Evolutionary conservation across 805 yeast species (phyloP).

Genomic region (Candida endomychidarum): DNA sequence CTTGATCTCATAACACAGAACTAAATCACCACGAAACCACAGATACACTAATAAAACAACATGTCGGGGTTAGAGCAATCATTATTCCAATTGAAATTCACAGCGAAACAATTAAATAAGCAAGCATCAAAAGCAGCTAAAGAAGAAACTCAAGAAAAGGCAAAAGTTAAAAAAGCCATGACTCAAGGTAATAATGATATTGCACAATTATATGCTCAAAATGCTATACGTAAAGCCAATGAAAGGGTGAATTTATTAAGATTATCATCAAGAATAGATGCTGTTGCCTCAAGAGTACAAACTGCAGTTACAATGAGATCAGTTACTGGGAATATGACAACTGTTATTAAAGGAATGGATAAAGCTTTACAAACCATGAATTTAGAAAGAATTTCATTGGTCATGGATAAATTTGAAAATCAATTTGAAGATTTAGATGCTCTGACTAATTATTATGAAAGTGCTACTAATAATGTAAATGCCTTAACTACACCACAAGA

Average conservation of each 20-base stretch:
- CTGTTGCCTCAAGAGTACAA: slow-evolving; percentile 93
- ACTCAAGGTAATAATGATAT: slow-evolving; percentile 85
- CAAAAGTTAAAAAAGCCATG: slow-evolving; percentile 85
- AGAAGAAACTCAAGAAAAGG: slow-evolving; percentile 84
- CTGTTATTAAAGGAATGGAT: slow-evolving; percentile 94
- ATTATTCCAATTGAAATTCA: slow-evolving; percentile 71
- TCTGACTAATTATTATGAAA: slow-evolving; percentile 87
- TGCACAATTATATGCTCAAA: slow-evolving; percentile 91
- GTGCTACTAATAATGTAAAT: slow-evolving; percentile 82
- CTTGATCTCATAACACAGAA: too few species aligned
- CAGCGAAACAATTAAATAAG: slow-evolving; percentile 87
- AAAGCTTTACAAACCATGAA: slow-evolving; percentile 95
- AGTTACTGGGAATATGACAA: slow-evolving; percentile 91
- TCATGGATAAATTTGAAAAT: slow-evolving; percentile 95
- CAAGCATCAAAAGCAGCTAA: slow-evolving; percentile 90
- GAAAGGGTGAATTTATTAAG: slow-evolving; percentile 81
- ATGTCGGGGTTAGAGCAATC: slow-evolving; percentile 51
- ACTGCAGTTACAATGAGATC: slow-evolving; percentile 98
- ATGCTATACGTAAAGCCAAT: slow-evolving; percentile 87
- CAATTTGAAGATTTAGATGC: slow-evolving; percentile 97
- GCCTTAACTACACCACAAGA: slow-evolving; percentile 93
- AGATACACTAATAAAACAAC: not conserved
- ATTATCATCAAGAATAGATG: slow-evolving; percentile 87
- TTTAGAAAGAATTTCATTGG: slow-evolving; percentile 84
- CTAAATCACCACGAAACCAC: not conserved